Evolutionary conservation across 352 stramenopile species (phyloP).

Genomic region (Plasmopara muralis): DNA sequence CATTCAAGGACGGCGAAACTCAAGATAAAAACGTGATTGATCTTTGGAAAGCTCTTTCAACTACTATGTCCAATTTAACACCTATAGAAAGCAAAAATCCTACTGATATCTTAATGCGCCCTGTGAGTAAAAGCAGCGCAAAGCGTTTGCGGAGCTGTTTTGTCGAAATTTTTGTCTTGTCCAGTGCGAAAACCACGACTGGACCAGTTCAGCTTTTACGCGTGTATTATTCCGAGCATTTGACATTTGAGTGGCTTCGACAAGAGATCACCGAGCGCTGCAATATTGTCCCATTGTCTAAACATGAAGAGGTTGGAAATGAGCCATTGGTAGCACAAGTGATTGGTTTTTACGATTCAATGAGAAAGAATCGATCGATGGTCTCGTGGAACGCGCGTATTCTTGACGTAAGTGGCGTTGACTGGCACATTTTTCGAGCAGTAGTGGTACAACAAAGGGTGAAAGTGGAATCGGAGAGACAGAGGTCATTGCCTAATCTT

Average conservation of each 20-base stretch:
- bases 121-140: constrained; percentile 13
- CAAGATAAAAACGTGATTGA: constrained; percentile 22
- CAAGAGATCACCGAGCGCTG: constrained; percentile 22
- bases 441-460: constrained; percentile 10
- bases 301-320: constrained; percentile 6
- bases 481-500: neutral
- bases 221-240: constrained; percentile 27
- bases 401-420: constrained; percentile 13
- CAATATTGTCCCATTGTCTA: constrained; percentile 11
- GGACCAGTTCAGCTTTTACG: constrained; percentile 20
- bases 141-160: constrained; percentile 20
- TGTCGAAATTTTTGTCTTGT: constrained; percentile 12
- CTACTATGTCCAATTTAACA: constrained; percentile 7
- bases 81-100: neutral
- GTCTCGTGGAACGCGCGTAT: constrained; percentile 16
- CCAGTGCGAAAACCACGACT: neutral
- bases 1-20: constrained; percentile 8
- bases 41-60: constrained; percentile 18
- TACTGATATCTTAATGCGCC: constrained; percentile 5
- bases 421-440: constrained; percentile 11
- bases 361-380: constrained; percentile 16
- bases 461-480: neutral
- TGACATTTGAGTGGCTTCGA: constrained; percentile 31
- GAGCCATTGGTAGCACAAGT: constrained; percentile 6
- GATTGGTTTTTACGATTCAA: constrained; percentile 23